Evolutionary conservation across 1,284 basidiomycete genomes (phyloP), one percentile per base, ranked within the genome.

Genomic region (Schizophyllum commune): DNA sequence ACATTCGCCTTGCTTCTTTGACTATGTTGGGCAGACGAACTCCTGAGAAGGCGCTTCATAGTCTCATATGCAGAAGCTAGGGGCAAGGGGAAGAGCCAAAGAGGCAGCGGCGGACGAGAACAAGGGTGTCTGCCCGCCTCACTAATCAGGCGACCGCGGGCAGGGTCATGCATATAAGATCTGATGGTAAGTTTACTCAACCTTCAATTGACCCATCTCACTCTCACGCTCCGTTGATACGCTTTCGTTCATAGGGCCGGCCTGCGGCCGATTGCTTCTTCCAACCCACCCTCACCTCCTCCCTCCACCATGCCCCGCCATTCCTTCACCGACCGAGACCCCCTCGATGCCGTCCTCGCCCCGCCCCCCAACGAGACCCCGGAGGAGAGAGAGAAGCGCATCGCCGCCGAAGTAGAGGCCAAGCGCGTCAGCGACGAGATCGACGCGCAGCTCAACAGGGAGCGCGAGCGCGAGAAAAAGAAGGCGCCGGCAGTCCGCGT

Each of bases 391-490:
- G 75, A 77, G 32, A 73, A 71, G 15, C 75, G 88, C 32, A 81
- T 85, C 65, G 74, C 72, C 27, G 77, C 77, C 6, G 88, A 90
- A 68, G 78, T 78, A 0, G 81, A 85, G 62, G 87, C 86, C 0
- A 79, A 79, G 67, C 75, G 77, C 61, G 74, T 80, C 47, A 88
- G 83, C 69, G 84, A 87, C 56, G 78, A 81, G 63, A 90, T 90
- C 65, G 88, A 90, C 75, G 85, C 85, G 61, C 80, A 83, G 68
- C 72, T 90, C 53, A 77, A 79, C 56, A 76, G 73, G 56, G 86
- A 88, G 66, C 77, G 74, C 64, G 75, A 77, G 15, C 76, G 73
- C 0, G 72, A 82, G 61, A 85, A 77, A 73, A 85, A 79, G 73
- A 82, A 75, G 66, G 82, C 77, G 71, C 79, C 76, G 64, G 79